A percentile compares a stretch with the other conserved stretches of the same genome.
Conservation (phyloP, 1,139 yeast genomes). For the Petasospora fabianii region DNA sequence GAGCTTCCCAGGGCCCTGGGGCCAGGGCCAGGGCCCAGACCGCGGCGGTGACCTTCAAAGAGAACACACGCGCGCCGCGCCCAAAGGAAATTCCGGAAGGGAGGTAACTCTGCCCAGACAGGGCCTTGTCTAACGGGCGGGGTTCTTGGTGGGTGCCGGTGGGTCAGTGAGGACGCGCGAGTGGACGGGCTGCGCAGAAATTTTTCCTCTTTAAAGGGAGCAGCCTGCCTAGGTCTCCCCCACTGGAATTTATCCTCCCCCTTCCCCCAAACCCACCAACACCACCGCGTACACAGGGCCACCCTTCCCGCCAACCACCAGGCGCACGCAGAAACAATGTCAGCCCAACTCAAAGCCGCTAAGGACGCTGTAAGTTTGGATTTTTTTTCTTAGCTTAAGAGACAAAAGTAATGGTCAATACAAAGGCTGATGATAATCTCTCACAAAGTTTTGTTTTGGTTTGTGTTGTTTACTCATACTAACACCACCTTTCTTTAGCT, state of each 20-base stretch:
- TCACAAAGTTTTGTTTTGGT: too few species aligned
- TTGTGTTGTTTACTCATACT: not conserved
- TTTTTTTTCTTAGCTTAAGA: not conserved
- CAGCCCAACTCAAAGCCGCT: constrained; percentile 33
- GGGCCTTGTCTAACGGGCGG: not conserved
- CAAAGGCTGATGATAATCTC: too few species aligned
- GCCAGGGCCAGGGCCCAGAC: too few species aligned
- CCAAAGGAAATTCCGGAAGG: too few species aligned
- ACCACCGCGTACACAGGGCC: constrained; percentile 2
- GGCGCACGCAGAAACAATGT: constrained; percentile 18
- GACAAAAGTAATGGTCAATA: not conserved
- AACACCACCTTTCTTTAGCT: constrained; percentile 34
- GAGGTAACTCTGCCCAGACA: too few species aligned
- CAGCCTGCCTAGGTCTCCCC: not conserved
- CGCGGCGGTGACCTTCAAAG: too few species aligned
- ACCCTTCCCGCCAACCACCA: not conserved
- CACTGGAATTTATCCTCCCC: too few species aligned
- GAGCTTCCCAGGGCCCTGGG: too few species aligned
- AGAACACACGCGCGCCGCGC: too few species aligned
- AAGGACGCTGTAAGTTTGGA: constrained; percentile 34
- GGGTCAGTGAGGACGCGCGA: too few species aligned
- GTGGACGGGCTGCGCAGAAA: not conserved
- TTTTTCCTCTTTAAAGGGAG: constrained; percentile 2
- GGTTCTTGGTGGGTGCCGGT: too few species aligned
- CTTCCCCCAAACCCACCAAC: not conserved